Conservation (phyloP, 2,329 filamentous ascomycete species). For the Fusarium pseudograminearum region DNA sequence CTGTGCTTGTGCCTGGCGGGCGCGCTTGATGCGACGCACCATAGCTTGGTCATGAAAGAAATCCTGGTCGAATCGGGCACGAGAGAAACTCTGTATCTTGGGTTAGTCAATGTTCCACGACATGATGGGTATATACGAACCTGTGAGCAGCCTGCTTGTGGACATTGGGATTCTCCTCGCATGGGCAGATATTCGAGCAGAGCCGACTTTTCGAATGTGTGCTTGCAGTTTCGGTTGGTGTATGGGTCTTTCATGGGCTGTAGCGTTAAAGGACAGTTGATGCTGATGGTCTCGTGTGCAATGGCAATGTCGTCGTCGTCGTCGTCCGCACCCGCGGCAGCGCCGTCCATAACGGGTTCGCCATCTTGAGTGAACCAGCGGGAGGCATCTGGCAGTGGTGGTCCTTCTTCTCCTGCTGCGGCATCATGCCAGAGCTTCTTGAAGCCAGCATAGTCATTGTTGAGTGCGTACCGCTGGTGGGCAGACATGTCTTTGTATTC, state of each 20-base stretch:
- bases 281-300: slow-evolving; percentile 70
- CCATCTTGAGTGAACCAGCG: slow-evolving; percentile 66
- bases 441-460: slow-evolving; percentile 72
- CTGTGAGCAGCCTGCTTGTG: slow-evolving; percentile 72
- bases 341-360: slow-evolving; percentile 54
- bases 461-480: slow-evolving; percentile 63
- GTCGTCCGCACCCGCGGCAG: slow-evolving; percentile 53
- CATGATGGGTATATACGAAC: slow-evolving; percentile 52
- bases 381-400: slow-evolving; percentile 64
- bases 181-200: slow-evolving; percentile 68
- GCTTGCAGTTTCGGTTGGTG: slow-evolving; percentile 75
- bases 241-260: slow-evolving; percentile 73
- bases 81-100: slow-evolving; percentile 59
- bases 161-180: slow-evolving; percentile 65
- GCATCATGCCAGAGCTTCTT: slow-evolving; percentile 69
- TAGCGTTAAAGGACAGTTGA: slow-evolving; percentile 78
- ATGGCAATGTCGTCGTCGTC: slow-evolving; percentile 78
- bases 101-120: neutral
- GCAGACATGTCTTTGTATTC: slow-evolving; percentile 59
- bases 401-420: slow-evolving; percentile 60
- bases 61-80: slow-evolving; percentile 57
- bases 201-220: slow-evolving; percentile 76
- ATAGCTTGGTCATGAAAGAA: slow-evolving; percentile 69
- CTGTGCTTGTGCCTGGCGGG: slow-evolving; percentile 58
- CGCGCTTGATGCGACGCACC: slow-evolving; percentile 68